These are phyloP conservation scores for Ceratocystis huliohia DNA, from an alignment of 2,329 filamentous ascomycete genomes.

Conservation along the genomic window DNA sequence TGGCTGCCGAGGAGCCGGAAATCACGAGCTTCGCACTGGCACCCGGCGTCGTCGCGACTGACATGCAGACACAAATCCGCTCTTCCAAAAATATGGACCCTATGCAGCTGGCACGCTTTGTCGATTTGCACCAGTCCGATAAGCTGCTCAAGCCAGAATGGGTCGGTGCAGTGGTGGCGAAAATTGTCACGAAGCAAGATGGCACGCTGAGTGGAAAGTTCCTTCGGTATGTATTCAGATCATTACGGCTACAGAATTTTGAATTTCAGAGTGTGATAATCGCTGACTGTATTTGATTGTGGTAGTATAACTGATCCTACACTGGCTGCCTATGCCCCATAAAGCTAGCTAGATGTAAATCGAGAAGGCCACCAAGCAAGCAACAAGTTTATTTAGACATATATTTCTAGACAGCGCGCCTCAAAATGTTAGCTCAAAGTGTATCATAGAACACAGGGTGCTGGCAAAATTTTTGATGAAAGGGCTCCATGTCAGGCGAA, in stretches of 20 bases:
- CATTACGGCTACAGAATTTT: not conserved
- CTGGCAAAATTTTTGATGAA: not conserved
- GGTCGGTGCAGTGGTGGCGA: slow-evolving; percentile 76
- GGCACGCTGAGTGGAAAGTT: slow-evolving; percentile 63
- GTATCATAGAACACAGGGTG: no score
- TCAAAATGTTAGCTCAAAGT: not conserved
- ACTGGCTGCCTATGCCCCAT: slow-evolving; percentile 36
- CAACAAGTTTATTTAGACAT: slow-evolving; percentile 24
- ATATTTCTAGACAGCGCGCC: not conserved
- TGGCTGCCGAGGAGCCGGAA: slow-evolving; percentile 63
- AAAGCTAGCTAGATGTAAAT: not conserved
- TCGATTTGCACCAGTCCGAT: slow-evolving; percentile 55
- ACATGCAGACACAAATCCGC: slow-evolving; percentile 76
- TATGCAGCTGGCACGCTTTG: slow-evolving; percentile 54
- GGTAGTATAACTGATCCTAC: slow-evolving; percentile 27
- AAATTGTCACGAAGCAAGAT: slow-evolving; percentile 52
- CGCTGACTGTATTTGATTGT: not conserved
- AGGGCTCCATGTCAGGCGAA: slow-evolving; percentile 18
- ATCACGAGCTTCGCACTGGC: slow-evolving; percentile 60
- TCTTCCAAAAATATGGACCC: slow-evolving; percentile 43
- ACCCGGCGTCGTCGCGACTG: slow-evolving; percentile 75
- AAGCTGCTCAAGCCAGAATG: slow-evolving; percentile 68
- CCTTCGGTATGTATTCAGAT: slow-evolving; percentile 41
- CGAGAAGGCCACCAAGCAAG: not conserved
- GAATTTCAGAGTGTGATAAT: no score